phyloP scores from a whole-genome alignment of 2,329 filamentous ascomycete species.

The Colletotrichum filicis region DNA sequence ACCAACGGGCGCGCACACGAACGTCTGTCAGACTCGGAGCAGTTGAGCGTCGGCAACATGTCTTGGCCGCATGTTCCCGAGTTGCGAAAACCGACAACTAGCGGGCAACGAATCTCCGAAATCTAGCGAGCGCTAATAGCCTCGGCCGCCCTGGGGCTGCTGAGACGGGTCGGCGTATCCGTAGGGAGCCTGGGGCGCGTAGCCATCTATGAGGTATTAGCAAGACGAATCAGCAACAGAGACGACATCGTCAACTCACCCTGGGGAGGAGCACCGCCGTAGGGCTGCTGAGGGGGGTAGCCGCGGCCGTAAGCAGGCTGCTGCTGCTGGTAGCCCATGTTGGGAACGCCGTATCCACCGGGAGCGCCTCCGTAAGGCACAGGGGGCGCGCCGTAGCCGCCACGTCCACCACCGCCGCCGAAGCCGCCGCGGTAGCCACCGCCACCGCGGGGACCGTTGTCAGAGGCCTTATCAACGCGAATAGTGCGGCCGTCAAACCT shows the following conservation, averaged over 20 bases:
- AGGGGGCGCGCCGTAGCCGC: slow-evolving; percentile 46
- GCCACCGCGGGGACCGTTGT: slow-evolving; percentile 74
- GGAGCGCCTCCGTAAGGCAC: slow-evolving; percentile 42
- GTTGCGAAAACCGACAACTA: slow-evolving; percentile 30
- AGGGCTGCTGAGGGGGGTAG: slow-evolving; percentile 50
- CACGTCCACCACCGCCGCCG: slow-evolving; percentile 51
- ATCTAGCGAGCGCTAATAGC: slow-evolving; percentile 50
- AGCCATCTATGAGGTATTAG: slow-evolving; percentile 22
- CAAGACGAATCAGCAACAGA: background rate
- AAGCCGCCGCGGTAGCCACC: slow-evolving; percentile 58
- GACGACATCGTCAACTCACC: slow-evolving; percentile 45
- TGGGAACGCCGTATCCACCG: slow-evolving; percentile 46
- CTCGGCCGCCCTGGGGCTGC: slow-evolving; percentile 48
- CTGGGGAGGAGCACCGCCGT: slow-evolving; percentile 47
- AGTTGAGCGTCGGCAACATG: slow-evolving; percentile 33
- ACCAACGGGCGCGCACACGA: slow-evolving; percentile 37
- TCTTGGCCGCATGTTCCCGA: slow-evolving; percentile 29
- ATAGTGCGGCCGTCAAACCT: slow-evolving; percentile 96
- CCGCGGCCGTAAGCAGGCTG: slow-evolving; percentile 57
- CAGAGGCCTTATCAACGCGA: slow-evolving; percentile 94
- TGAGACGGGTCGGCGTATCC: slow-evolving; percentile 59
- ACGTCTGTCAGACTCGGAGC: slow-evolving; percentile 36
- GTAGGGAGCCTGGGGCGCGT: slow-evolving; percentile 44
- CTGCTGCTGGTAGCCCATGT: slow-evolving; percentile 46
- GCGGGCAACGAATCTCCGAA: slow-evolving; percentile 36